Percentiles rank a stretch among this genome's conserved stretches.
Evolutionary conservation across 176 grass and related monocot genomes (phyloP).

Genomic region (Oropetium thomaeum): DNA sequence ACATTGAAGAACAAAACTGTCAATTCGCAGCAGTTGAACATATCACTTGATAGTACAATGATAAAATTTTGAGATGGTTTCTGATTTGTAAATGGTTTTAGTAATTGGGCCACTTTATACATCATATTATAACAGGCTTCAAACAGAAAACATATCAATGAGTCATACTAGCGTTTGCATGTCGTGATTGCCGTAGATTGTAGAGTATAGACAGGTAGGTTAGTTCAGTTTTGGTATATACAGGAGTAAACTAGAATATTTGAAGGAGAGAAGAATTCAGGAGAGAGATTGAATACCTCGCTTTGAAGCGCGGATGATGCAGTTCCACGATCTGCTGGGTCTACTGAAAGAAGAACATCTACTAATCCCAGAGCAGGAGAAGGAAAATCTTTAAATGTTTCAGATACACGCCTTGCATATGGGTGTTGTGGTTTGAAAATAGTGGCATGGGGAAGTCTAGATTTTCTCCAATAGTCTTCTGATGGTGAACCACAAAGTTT

Average conservation of each 20-base stretch:
- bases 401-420: conserved; percentile 69
- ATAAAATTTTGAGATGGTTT: not conserved
- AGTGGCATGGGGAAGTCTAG: conserved; percentile 94
- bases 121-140: conserved; percentile 8
- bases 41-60: conserved; percentile 6
- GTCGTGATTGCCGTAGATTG: not conserved
- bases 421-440: conserved; percentile 98
- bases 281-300: conserved; percentile 50
- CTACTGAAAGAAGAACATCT: conserved; percentile 94
- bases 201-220: not conserved
- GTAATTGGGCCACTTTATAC: not conserved
- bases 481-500: conserved; percentile 96
- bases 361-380: conserved; percentile 60
- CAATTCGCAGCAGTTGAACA: not conserved
- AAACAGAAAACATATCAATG: not conserved
- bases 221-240: not conserved
- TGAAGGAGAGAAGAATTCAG: not conserved
- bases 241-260: not conserved
- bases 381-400: conserved; percentile 97
- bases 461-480: conserved; percentile 96
- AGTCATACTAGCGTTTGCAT: not conserved
- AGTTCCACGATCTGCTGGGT: conserved; percentile 84
- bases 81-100: not conserved
- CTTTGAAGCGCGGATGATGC: conserved; percentile 69
- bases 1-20: not conserved